Base-by-base conservation (phyloP, 768 basidiomycete species). In the Boletus pseudo-olivaceus region DNA sequence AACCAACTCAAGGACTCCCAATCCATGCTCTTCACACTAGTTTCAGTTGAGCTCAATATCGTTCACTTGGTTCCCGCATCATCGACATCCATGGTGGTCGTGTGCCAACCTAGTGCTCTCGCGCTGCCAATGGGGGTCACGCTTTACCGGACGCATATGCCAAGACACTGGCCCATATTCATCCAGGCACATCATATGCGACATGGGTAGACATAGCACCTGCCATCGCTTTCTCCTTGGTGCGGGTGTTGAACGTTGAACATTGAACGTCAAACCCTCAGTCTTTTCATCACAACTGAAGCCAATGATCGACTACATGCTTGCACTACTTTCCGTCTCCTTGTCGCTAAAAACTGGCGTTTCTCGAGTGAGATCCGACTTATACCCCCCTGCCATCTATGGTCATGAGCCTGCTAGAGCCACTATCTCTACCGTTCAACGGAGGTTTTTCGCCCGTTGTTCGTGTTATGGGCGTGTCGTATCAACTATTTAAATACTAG, bases 1-100 rank as follows among this genome's bases (percentile, higher is more conserved):
- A 71, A 75, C 67, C 58, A 37, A 32, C 43, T 23, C 23, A 4
- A 23, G 23, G 2, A 30, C n/a, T 5, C 17, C 37, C n/a, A 10
- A 38, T 37, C 35, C 15, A 37, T 7, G 1, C 35, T 7, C 23
- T 23, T 23, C 23, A n/a, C n/a, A n/a, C n/a, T n/a, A n/a, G n/a
- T n/a, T n/a, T n/a, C n/a, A n/a, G n/a, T n/a, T n/a, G n/a, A n/a
- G n/a, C n/a, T n/a, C 23, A 23, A 23, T 23, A 23, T 23, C 23
- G 23, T 23, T 4, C 23, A 23, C 23, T 23, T 23, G 23, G 23
- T 23, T 23, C n/a, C n/a, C n/a, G n/a, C n/a, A n/a, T n/a, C n/a
- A n/a, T n/a, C n/a, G n/a, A n/a, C n/a, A n/a, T n/a, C 23, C 23
- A 23, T 23, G 2, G 23, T 23, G 2, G 23, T 23, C 4, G 23